Base-by-base conservation (phyloP, 2,329 filamentous ascomycete species). In the Alternaria infectoria region DNA sequence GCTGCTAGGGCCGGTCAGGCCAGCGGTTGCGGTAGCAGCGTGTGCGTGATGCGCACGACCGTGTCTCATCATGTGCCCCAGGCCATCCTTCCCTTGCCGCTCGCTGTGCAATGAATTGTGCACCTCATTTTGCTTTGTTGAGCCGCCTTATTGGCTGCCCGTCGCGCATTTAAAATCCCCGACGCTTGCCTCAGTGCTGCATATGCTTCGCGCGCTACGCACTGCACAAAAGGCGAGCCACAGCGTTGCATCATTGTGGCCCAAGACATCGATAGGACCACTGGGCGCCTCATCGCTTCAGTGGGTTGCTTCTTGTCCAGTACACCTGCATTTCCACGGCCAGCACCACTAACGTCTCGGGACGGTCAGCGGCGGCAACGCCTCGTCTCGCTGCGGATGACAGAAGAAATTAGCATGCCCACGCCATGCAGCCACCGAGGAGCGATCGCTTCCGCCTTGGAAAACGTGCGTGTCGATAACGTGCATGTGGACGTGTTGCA, bases 31-130 rank as follows among this genome's bases (percentile, higher is more conserved):
- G 56, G 57, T 40, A 40, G 56, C 64, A 67, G 45, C 49, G 43
- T 43, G 44, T 51, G 52, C 60, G 62, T 62, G 64, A 67, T 61
- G 61, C 52, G 59, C 66, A 61, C 57, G 65, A 65, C 46, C 59
- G 43, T 57, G 66, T 69, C 64, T 67, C 64, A 70, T 69, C 67
- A 67, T 66, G 62, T 62, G 64, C 57, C 58, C 55, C 59, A 61
- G 56, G 9, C 32, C 47, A 19, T 43, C 66, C 55, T 43, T 62
- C 56, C 63, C 62, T 54, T 70, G 68, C 67, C 62, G 64, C 60
- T 65, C 61, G 32, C 23, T 45, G 47, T 45, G 56, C 52, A 57
- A 54, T 46, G 47, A 57, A 64, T 57, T 47, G 56, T 54, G 54
- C 58, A 60, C 47, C 32, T 55, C 55, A 30, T 59, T 64, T 63